Conservation (phyloP, 2,329 filamentous ascomycete genomes). For the Esteya vermicola region DNA sequence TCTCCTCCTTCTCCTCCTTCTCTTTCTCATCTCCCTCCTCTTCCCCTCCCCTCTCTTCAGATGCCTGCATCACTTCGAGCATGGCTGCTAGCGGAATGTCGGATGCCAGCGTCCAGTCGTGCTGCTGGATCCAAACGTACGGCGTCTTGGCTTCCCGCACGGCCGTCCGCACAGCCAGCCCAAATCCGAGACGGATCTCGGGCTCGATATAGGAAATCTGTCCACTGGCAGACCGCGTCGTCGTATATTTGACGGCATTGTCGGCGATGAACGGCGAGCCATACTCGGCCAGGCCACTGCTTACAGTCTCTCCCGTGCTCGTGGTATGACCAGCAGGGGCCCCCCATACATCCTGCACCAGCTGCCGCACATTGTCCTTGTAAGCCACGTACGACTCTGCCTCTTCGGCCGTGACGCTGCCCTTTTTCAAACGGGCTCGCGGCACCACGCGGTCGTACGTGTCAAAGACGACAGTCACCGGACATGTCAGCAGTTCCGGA, state of each 20-base stretch:
- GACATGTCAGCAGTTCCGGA: constrained; percentile 23
- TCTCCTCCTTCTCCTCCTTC: not conserved
- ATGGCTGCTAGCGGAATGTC: constrained; percentile 29
- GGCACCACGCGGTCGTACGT: constrained; percentile 31
- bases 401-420: constrained; percentile 31
- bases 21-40: not conserved
- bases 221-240: constrained; percentile 19
- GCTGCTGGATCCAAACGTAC: constrained; percentile 43
- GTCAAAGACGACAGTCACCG: constrained; percentile 37
- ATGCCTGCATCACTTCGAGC: constrained; percentile 28
- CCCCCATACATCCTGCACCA: constrained; percentile 17
- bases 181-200: constrained; percentile 32
- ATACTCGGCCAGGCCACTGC: constrained; percentile 28
- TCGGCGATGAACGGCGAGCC: constrained; percentile 19
- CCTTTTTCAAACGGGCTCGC: constrained; percentile 34
- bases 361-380: constrained; percentile 29
- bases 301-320: not conserved
- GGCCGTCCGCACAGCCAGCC: constrained; percentile 36
- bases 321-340: not conserved
- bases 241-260: constrained; percentile 23
- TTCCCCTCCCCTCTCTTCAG: constrained; percentile 8
- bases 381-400: constrained; percentile 28
- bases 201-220: constrained; percentile 35
- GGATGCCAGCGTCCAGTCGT: constrained; percentile 36
- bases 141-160: constrained; percentile 30